A percentile compares a stretch with the other conserved stretches of the same genome.
Conservation (phyloP, 1,139 yeast genomes). For the Candida sanyaensis region DNA sequence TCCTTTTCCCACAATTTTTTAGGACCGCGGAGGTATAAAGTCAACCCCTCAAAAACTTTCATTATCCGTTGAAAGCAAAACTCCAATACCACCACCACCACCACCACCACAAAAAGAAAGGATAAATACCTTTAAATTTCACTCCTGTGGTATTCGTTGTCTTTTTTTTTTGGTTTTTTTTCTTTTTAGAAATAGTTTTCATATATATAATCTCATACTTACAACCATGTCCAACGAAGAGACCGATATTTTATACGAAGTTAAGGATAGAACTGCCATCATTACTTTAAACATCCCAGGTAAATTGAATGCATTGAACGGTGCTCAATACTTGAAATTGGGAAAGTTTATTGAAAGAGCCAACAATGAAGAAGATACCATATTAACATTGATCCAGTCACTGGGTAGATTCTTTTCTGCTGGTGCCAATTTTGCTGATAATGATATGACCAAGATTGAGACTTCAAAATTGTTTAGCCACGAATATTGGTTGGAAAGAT, state of each 20-base stretch:
- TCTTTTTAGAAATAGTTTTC: neutral
- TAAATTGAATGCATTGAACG: slow-evolving; percentile 67
- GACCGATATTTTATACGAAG: slow-evolving; percentile 49
- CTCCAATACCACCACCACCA: too few relatives aligned
- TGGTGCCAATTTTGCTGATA: slow-evolving; percentile 70
- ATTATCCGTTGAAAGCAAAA: neutral
- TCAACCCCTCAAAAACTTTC: neutral
- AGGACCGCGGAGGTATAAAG: neutral
- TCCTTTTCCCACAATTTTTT: neutral
- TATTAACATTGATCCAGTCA: slow-evolving; percentile 67
- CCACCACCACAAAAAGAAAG: neutral
- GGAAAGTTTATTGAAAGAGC: slow-evolving; percentile 66
- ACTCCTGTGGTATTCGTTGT: too few relatives aligned
- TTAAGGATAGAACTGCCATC: slow-evolving; percentile 55
- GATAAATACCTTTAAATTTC: neutral
- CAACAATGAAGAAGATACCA: slow-evolving; percentile 63
- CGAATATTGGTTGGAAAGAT: slow-evolving; percentile 58
- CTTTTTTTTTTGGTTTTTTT: too few relatives aligned
- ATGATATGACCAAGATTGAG: slow-evolving; percentile 22
- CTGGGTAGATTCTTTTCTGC: slow-evolving; percentile 82
- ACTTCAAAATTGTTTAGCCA: slow-evolving; percentile 37
- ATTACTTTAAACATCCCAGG: slow-evolving; percentile 69
- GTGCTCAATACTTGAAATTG: slow-evolving; percentile 63
- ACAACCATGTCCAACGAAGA: slow-evolving; percentile 19
- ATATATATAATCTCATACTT: neutral